Base-by-base conservation (phyloP, 306 rosid species). In the Psophocarpus tetragonolobus region DNA sequence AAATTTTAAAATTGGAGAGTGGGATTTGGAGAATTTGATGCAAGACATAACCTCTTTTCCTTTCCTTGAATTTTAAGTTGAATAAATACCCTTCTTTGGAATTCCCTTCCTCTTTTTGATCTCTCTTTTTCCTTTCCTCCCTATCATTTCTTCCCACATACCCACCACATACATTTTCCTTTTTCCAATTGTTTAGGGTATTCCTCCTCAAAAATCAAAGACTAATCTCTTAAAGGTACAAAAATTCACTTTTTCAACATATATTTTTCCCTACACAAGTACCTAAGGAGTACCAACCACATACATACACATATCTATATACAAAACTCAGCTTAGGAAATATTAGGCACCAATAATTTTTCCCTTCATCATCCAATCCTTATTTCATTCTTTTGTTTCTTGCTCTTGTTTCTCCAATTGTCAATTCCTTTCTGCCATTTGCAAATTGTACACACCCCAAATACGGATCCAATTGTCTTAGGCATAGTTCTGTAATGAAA, bases 21-120 rank as follows among this genome's bases (percentile, higher is more conserved):
- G 94, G 97, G 92, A 91, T 67, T 86, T 91, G 64, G 97, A 89
- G 77, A 89, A 90, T 76, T 79, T 90, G 74, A 89, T 92, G 92
- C 94, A 87, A 68, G 93, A 92, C 69, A 80, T 87, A 42, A 84
- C 94, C 87, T 84, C 91, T 83, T 87, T 87, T 14, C 90, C 92
- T 54, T 85, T 82, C 79, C 89, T 85, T 80, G 91, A 90, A 77
- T 87, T 87, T 72, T 84, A 87, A 80, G 80, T 50, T 82, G 45
- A 82, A 81, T 80, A 39, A 77, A 10, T 38, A 1, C 32, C 60
- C 62, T 12, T 45, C 71, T 17, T 71, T 72, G 24, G 3, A 50
- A 33, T 18, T 30, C 30, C 24, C 17, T 71, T 74, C 30, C 42
- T 14, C 73, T 8, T 26, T 30, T 36, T 24, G 26, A 50, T 50